Percentiles rank a stretch among this genome's conserved stretches.
Conservation (phyloP, 768 basidiomycete genomes). For the Kwoniella sp. region DNA sequence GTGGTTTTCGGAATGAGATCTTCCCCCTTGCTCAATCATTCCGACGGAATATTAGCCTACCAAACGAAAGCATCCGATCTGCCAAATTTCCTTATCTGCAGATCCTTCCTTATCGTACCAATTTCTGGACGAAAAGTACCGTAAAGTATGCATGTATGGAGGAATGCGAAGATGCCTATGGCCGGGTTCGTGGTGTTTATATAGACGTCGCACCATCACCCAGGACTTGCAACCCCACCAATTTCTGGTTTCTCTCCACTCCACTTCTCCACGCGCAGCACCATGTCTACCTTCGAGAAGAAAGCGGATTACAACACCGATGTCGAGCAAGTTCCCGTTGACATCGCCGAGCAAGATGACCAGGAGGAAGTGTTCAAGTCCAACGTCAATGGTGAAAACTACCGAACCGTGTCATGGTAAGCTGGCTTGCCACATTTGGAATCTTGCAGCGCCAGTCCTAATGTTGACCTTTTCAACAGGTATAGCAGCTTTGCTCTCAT, state of each 20-base stretch:
- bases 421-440: neutral
- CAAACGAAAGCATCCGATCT: neutral
- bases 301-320: slow-evolving; percentile 3
- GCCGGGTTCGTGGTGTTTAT: neutral
- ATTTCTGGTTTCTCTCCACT: neutral
- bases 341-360: slow-evolving; percentile 8
- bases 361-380: slow-evolving; percentile 19
- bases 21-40: neutral
- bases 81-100: neutral
- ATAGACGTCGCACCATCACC: neutral
- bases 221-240: neutral
- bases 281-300: slow-evolving; percentile 3
- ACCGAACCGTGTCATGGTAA: slow-evolving; percentile 24
- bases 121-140: too few relatives aligned
- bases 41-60: neutral
- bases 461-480: neutral
- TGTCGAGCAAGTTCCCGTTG: slow-evolving; percentile 16
- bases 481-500: slow-evolving; percentile 23
- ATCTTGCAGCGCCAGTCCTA: neutral
- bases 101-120: neutral
- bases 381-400: slow-evolving; percentile 15
- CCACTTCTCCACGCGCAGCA: neutral
- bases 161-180: neutral
- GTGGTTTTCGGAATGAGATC: neutral
- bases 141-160: too few relatives aligned